These are phyloP conservation scores for Epichloe bromicola DNA, from an alignment of 2,329 filamentous ascomycete genomes.

Conservation along the genomic window DNA sequence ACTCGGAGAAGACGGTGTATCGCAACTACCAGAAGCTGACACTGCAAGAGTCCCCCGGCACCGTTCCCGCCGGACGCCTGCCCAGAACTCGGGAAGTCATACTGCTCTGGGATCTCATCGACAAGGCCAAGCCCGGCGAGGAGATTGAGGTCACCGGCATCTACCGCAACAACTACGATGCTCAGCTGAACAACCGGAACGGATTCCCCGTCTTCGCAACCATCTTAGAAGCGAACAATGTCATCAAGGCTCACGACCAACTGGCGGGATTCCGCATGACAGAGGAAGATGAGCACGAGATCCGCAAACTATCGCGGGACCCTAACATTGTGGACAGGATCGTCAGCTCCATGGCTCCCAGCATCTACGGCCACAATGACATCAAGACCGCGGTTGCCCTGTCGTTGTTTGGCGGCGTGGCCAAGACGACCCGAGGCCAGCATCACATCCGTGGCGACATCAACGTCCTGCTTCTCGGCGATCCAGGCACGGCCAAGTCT, in stretches of 20 bases:
- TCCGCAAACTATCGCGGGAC: slow-evolving; percentile 76
- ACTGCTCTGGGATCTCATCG: slow-evolving; percentile 91
- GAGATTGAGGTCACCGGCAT: slow-evolving; percentile 95
- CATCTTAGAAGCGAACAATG: slow-evolving; percentile 92
- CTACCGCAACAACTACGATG: slow-evolving; percentile 97
- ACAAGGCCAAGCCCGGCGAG: slow-evolving; percentile 91
- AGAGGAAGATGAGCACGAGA: slow-evolving; percentile 86
- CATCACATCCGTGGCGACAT: slow-evolving; percentile 94
- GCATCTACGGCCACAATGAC: slow-evolving; percentile 92
- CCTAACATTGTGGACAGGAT: slow-evolving; percentile 89
- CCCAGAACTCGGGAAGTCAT: slow-evolving; percentile 91
- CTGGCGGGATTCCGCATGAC: slow-evolving; percentile 92
- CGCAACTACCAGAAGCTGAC: slow-evolving; percentile 98
- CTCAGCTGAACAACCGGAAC: slow-evolving; percentile 95
- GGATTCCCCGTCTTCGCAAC: slow-evolving; percentile 98
- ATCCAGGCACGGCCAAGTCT: slow-evolving; percentile 95
- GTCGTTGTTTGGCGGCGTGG: slow-evolving; percentile 87
- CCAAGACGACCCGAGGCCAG: slow-evolving; percentile 77
- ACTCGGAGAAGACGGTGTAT: slow-evolving; percentile 96
- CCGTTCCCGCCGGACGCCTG: slow-evolving; percentile 87
- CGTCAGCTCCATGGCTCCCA: slow-evolving; percentile 84
- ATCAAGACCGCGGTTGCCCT: slow-evolving; percentile 95
- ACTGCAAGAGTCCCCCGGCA: slow-evolving; percentile 91
- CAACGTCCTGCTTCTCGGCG: slow-evolving; percentile 90
- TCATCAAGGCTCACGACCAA: slow-evolving; percentile 94